Evolutionary conservation across 306 rosid species (phyloP), one percentile per base, ranked within the genome.

Genomic region (Alnus glutinosa): DNA sequence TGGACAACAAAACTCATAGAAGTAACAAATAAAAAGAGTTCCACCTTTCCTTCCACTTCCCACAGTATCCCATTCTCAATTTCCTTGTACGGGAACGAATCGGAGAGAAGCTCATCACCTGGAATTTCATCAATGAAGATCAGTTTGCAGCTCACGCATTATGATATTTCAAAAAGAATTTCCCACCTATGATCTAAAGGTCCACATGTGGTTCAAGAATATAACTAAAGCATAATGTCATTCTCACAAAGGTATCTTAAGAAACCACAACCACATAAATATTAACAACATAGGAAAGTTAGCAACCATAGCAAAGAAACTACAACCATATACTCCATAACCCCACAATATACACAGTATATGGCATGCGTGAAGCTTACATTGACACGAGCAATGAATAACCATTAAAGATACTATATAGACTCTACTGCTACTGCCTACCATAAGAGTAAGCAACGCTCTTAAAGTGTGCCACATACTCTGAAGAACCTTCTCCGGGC

Each of bases 41-140:
- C 51, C 51, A 92, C 97, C 93, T 92, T 92, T 74, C 96, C 97
- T 54, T 90, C 96, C 9, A 90, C 97, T 78, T 92, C 97, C 97
- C 96, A 92, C 39, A 92, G 77, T 58, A 92, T 82, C 18, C 92
- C 96, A 83, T 90, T 90, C 91, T 89, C 91, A 59, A 84, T 90
- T 85, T 92, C 96, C 87, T 88, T 86, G 87, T 89, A 92, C 0
- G 93, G 91, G 75, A 92, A 92, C 4, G 96, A 92, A 76, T 90
- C 96, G 1, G 97, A 92, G 34, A 92, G 93, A 82, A 92, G 94
- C 83, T 92, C 97, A 46, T 92, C 18, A 85, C 89, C 92, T 85
- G 75, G 83, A 72, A 74, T 69, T 74, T 71, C 80, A 79, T 69
- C 36, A 51, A 23, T 10, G 54, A 36, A 75, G 1, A 11, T 9